Percentiles rank a stretch among this genome's conserved stretches.
Evolutionary conservation across 495 filamentous ascomycete genomes (phyloP).

Genomic region (Platismatia glauca): DNA sequence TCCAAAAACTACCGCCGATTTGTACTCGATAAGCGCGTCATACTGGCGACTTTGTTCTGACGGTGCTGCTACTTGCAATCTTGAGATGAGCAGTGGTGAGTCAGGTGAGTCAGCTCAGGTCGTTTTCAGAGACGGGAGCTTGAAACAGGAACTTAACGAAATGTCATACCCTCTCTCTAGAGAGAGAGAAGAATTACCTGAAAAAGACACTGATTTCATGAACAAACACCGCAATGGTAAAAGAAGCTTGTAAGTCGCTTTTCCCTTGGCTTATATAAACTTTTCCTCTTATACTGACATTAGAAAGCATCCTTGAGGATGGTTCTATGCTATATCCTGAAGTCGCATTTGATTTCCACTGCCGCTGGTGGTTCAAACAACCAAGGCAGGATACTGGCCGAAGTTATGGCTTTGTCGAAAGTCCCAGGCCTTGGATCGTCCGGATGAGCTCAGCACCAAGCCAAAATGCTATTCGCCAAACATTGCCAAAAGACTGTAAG

Average conservation of each 20-base stretch:
- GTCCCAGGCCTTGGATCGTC: neutral
- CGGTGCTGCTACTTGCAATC: neutral
- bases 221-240: neutral
- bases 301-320: neutral
- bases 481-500: neutral
- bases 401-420: no score
- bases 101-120: neutral
- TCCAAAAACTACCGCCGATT: slow-evolving; percentile 1
- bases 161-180: neutral
- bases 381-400: no score
- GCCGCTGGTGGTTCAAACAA: slow-evolving; percentile 3
- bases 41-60: neutral
- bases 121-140: neutral
- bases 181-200: neutral
- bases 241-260: neutral
- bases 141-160: neutral
- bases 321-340: neutral
- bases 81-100: neutral
- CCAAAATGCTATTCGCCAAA: neutral
- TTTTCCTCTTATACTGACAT: neutral
- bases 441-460: neutral
- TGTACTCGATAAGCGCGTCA: neutral
- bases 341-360: neutral
- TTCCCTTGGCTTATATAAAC: neutral
- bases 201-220: neutral